Evolutionary conservation across 75 land plant genomes (phyloP).

Genomic region (Azolla pinnata): DNA sequence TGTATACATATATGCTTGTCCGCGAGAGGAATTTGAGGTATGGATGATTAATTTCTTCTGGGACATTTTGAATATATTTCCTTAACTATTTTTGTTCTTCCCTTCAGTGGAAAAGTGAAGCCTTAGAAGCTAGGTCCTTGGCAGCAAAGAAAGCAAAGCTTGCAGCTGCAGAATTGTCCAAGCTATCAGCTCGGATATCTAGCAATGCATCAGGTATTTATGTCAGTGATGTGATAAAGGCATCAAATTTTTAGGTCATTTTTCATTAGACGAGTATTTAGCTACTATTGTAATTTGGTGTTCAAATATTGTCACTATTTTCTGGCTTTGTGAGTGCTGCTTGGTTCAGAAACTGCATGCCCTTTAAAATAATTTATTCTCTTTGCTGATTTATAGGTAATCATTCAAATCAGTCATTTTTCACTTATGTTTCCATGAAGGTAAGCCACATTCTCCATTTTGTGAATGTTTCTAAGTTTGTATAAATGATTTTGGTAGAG

Average conservation of each 20-base stretch:
- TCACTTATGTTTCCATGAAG: constrained; percentile 63
- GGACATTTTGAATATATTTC: too few relatives aligned
- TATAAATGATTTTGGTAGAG: too few relatives aligned
- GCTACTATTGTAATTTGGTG: background rate
- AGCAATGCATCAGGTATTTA: background rate
- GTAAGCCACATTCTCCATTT: too few relatives aligned
- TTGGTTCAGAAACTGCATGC: background rate
- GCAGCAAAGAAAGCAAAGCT: constrained; percentile 97
- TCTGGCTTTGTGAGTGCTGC: background rate
- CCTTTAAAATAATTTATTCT: too few relatives aligned
- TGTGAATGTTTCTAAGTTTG: too few relatives aligned
- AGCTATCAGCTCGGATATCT: constrained; percentile 36
- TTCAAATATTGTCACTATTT: background rate
- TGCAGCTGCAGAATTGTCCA: constrained; percentile 89
- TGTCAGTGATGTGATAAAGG: too few relatives aligned
- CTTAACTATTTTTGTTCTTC: constrained; percentile 1
- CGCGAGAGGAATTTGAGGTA: constrained; percentile 73
- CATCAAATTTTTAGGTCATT: background rate
- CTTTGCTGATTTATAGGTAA: constrained; percentile 39
- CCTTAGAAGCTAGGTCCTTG: constrained; percentile 64
- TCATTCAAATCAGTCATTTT: constrained; percentile 60
- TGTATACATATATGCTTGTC: constrained; percentile 56
- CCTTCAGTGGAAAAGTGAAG: constrained; percentile 58
- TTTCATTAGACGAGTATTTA: background rate
- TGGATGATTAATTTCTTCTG: constrained; percentile 6